These are phyloP conservation scores for Pythium monospermum DNA, from an alignment of 352 stramenopile species.

Conservation along the genomic window DNA sequence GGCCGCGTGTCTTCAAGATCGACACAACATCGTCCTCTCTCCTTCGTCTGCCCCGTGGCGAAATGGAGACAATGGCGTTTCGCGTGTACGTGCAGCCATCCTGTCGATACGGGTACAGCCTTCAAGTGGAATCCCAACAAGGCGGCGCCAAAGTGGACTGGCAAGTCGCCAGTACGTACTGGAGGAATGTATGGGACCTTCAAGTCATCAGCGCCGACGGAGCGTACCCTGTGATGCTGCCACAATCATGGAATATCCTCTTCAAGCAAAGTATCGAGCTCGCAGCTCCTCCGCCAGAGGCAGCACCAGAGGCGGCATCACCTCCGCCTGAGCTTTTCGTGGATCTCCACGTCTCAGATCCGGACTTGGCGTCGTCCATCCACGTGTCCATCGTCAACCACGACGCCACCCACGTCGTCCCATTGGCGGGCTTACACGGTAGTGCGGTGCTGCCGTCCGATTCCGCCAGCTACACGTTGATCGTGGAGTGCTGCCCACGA, in stretches of 20 bases:
- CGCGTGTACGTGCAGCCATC: slow-evolving; percentile 39
- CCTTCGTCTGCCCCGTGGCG: slow-evolving; percentile 21
- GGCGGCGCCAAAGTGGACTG: slow-evolving; percentile 33
- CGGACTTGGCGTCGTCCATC: slow-evolving; percentile 33
- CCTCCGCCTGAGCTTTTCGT: slow-evolving; percentile 31
- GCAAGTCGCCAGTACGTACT: slow-evolving; percentile 37
- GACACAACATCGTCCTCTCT: slow-evolving; percentile 30
- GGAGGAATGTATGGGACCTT: slow-evolving; percentile 35
- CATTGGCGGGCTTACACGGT: slow-evolving; percentile 29
- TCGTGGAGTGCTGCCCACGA: slow-evolving; percentile 44
- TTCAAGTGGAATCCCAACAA: slow-evolving; percentile 55
- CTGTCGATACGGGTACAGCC: slow-evolving; percentile 48
- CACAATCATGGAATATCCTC: slow-evolving; percentile 48
- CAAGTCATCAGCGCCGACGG: slow-evolving; percentile 49
- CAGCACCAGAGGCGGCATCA: neutral
- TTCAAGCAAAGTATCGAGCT: slow-evolving; percentile 60
- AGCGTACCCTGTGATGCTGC: slow-evolving; percentile 36
- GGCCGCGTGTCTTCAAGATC: slow-evolving; percentile 29
- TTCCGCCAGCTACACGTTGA: slow-evolving; percentile 35
- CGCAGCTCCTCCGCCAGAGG: neutral
- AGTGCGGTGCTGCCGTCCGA: slow-evolving; percentile 18
- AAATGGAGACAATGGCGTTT: slow-evolving; percentile 29
- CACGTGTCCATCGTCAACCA: slow-evolving; percentile 52
- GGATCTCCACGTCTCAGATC: slow-evolving; percentile 57
- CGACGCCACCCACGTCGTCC: slow-evolving; percentile 27